These are phyloP conservation scores for Danielia reshetovae DNA, from an alignment of 805 yeast genomes.

Conservation along the genomic window DNA sequence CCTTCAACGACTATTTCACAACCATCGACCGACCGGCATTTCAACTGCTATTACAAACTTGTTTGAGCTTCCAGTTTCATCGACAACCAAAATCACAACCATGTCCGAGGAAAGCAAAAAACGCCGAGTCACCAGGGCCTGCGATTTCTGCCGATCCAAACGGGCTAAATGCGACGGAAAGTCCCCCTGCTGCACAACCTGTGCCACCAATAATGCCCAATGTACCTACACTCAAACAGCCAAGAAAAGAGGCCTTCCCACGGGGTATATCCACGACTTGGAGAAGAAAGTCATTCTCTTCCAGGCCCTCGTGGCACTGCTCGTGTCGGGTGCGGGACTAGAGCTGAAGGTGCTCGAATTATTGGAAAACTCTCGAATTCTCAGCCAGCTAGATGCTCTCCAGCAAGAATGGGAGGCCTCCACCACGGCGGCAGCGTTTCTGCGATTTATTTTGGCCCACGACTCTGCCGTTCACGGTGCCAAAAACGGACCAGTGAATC, in stretches of 20 bases:
- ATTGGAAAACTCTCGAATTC: not conserved
- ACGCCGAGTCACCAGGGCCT: slow-evolving; percentile 22
- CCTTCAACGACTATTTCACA: too few species aligned
- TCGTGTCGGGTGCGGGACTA: slow-evolving; percentile 1
- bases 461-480: not conserved
- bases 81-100: too few species aligned
- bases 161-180: slow-evolving; percentile 24
- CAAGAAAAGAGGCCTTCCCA: slow-evolving; percentile 21
- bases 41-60: too few species aligned
- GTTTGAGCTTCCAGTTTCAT: too few species aligned
- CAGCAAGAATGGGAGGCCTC: not conserved
- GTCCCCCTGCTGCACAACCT: slow-evolving; percentile 18
- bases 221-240: slow-evolving; percentile 16
- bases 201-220: slow-evolving; percentile 9
- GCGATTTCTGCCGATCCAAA: slow-evolving; percentile 20
- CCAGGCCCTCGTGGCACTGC: slow-evolving; percentile 12
- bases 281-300: slow-evolving; percentile 17
- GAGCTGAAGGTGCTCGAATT: not conserved
- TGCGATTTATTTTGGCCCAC: not conserved
- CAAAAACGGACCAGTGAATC: not conserved
- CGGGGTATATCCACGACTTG: slow-evolving; percentile 20
- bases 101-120: slow-evolving; percentile 6
- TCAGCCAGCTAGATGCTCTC: not conserved
- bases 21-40: too few species aligned
- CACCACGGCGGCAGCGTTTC: not conserved